These are phyloP conservation scores for Curvularia sp. DNA, from an alignment of 2,329 filamentous ascomycete genomes.

Conservation along the genomic window DNA sequence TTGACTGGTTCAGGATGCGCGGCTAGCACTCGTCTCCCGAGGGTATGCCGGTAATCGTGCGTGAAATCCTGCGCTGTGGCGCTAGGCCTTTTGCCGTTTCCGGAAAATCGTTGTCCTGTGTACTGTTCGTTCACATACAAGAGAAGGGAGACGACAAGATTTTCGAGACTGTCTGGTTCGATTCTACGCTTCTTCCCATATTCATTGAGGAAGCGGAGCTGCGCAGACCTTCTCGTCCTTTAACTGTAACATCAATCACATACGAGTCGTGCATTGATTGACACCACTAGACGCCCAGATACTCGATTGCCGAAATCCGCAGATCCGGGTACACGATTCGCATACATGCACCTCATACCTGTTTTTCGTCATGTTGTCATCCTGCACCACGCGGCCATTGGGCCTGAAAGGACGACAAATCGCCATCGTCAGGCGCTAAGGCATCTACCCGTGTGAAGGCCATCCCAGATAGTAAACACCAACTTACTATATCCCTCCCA, in stretches of 20 bases:
- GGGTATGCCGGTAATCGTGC: constrained; percentile 14
- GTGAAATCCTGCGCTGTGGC: constrained; percentile 44
- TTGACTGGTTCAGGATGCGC: constrained; percentile 7
- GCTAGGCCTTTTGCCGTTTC: background rate
- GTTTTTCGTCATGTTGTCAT: background rate
- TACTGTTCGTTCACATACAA: background rate
- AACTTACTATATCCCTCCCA: background rate
- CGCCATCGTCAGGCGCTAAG: background rate
- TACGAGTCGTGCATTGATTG: background rate
- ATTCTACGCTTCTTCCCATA: background rate
- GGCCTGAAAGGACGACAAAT: background rate
- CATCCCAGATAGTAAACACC: background rate
- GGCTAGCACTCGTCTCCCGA: constrained; percentile 11
- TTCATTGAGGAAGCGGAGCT: background rate
- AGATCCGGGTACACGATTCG: background rate
- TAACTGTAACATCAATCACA: background rate
- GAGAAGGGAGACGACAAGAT: background rate
- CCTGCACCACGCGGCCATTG: background rate
- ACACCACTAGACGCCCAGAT: background rate
- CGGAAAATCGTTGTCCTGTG: background rate
- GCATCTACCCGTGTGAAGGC: background rate
- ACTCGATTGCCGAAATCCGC: background rate
- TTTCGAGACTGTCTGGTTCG: background rate
- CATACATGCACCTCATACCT: background rate
- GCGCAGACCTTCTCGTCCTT: background rate